Base-by-base conservation (phyloP, 345 rosid genomes). In the Lagerstroemia speciosa region DNA sequence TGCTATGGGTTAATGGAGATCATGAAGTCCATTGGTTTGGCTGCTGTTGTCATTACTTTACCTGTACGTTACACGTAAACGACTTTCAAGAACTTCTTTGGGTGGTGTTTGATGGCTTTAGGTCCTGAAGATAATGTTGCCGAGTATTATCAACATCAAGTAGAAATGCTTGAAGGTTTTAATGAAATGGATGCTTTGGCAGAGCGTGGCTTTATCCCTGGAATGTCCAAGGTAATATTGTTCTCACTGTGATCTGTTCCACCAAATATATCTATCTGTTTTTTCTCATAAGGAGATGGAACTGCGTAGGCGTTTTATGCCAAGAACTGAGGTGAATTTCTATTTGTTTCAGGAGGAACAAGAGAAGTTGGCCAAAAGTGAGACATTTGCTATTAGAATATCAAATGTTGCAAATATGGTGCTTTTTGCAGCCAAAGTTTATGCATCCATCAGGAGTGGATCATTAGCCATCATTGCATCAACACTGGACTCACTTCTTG, bases 391-490 rank as follows among this genome's bases (percentile, higher is more conserved):
- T 45, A 91, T 94, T 69, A 86, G 96, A 76, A 82, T 94, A 80
- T 94, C 98, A 64, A 94, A 94, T 75, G 26, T 86, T 32, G 97
- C 99, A 40, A 94, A 94, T 74, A 88, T 94, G 99, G 75, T 88
- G 79, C 96, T 92, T 76, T 94, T 92, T 78, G 84, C 77, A 70
- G 98, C 98, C 48, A 94, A 92, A 87, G 98, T 92, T 64, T 94
- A 91, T 70, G 99, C 99, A 60, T 94, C 99, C 27, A 20, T 85
- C 74, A 78, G 78, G 70, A 94, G 99, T 78, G 97, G 98, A 69
- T 94, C 99, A 31, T 77, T 94, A 76, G 97, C 99, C 53, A 94
- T 94, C 73, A 83, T 94, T 65, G 99, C 99, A 16, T 94, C 99
- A 58, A 94, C 99, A 16, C 78, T 94, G 72, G 99, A 94, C 78